Evolutionary conservation across 345 rosid species (phyloP), one percentile per base, ranked within the genome.

Genomic region (Trapa incisa): DNA sequence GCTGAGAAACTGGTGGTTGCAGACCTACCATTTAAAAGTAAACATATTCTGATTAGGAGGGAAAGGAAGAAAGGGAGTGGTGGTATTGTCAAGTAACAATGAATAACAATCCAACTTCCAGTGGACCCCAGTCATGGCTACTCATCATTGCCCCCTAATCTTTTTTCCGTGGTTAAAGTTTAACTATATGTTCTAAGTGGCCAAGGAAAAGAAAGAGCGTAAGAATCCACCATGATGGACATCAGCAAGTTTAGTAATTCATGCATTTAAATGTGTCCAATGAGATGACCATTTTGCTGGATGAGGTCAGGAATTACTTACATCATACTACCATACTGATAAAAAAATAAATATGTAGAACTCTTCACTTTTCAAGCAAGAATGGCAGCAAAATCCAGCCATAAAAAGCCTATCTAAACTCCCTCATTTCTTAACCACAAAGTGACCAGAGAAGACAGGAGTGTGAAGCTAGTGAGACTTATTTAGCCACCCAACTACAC

Each of bases 311-410:
- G 45, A 42, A 42, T 42, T 8, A 42, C 8, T 4, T 8, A 22
- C 29, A 22, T 22, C 29, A 22, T 22, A 22, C 29, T 22, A 22
- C 29, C 8, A 8, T 3, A 48, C 11, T 22, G 29, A 22, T 22
- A 22, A 22, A 22, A 22, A 48, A 11, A 48, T 2, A 14, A 11
- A 48, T 5, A 57, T 29, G 12, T 29, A 22, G 36, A 6, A 12
- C 12, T 1, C 61, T 14, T 3, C 61, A 10, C 14, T 47, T 7
- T 11, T 48, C 15, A 2, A 2, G 39, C 43, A 36, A 65, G 5
- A 47, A 65, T 36, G 12, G 43, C 45, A 65, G 67, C 37, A 65
- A 65, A 48, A 65, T 11, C 36, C 67, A 42, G 33, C 67, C 67
- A 65, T 12, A 38, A 16, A 65, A 39, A 39, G 8, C 67, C 52